Evolutionary conservation across 1,284 basidiomycete genomes (phyloP).

Genomic region (Tylopilus sp.): DNA sequence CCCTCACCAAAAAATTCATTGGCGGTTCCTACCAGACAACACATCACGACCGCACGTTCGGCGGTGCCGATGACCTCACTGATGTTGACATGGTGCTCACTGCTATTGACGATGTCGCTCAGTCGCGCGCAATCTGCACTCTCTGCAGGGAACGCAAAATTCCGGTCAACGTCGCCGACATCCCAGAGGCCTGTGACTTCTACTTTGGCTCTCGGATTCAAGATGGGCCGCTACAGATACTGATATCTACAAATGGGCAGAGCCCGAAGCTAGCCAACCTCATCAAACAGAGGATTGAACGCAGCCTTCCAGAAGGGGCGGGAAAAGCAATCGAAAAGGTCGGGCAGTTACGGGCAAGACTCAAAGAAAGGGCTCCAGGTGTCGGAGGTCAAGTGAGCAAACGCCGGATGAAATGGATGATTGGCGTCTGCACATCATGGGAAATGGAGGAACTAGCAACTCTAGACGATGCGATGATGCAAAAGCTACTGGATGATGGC

Average conservation of each 20-base stretch:
- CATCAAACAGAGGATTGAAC: conserved; percentile 80
- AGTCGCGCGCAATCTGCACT: conserved; percentile 79
- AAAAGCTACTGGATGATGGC: conserved; percentile 70
- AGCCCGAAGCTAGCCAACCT: conserved; percentile 93
- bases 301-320: conserved; percentile 75
- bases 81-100: conserved; percentile 93
- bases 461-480: conserved; percentile 73
- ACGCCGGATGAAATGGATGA: conserved; percentile 96
- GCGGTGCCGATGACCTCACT: conserved; percentile 65
- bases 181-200: conserved; percentile 96
- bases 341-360: conserved; percentile 73
- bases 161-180: conserved; percentile 97
- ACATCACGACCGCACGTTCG: conserved; percentile 78
- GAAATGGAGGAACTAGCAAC: conserved; percentile 78
- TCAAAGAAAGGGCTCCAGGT: conserved; percentile 81
- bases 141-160: conserved; percentile 79
- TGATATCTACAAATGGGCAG: conserved; percentile 96
- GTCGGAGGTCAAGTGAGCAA: conserved; percentile 80
- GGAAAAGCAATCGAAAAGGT: conserved; percentile 88
- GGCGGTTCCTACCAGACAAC: conserved; percentile 69
- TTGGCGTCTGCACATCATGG: conserved; percentile 90
- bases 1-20: conserved; percentile 66
- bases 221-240: conserved; percentile 91
- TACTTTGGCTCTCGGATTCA: conserved; percentile 98
- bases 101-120: conserved; percentile 88